Evolutionary conservation across 768 basidiomycete genomes (phyloP).

Genomic region (Pleurotus tuoliensis): DNA sequence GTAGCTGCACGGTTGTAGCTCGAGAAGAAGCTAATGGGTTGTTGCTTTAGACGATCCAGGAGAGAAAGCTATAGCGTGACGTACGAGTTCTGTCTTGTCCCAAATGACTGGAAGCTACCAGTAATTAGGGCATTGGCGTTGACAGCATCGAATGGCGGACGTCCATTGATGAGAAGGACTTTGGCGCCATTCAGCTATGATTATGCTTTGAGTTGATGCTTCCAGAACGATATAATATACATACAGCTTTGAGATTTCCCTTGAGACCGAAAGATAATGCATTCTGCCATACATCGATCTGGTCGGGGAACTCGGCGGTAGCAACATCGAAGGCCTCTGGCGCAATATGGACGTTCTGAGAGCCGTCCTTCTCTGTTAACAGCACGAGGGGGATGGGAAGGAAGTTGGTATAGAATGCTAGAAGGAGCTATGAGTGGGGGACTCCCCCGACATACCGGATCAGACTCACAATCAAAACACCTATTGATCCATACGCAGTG

Average conservation of each 20-base stretch:
- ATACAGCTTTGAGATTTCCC: conserved; percentile 42
- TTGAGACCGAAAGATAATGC: conserved; percentile 41
- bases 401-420: conserved; percentile 24
- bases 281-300: conserved; percentile 53
- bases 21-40: conserved; percentile 36
- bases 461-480: conserved; percentile 47
- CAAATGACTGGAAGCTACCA: conserved; percentile 50
- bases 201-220: conserved; percentile 12
- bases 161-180: conserved; percentile 30
- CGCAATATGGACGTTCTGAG: conserved; percentile 48
- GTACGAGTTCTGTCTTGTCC: conserved; percentile 45
- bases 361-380: conserved; percentile 38
- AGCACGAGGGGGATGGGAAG: conserved; percentile 43
- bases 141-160: conserved; percentile 47
- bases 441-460: not conserved
- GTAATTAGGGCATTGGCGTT: conserved; percentile 47
- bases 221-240: conserved; percentile 7
- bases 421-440: not conserved
- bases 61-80: conserved; percentile 10
- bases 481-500: conserved; percentile 53
- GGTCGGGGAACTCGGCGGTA: conserved; percentile 45
- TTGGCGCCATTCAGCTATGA: conserved; percentile 37
- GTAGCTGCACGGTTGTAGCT: conserved; percentile 33
- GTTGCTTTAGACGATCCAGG: not conserved
- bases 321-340: conserved; percentile 52